Evolutionary conservation across 768 basidiomycete genomes (phyloP).

Genomic region (Chlorophyllum brunneum): DNA sequence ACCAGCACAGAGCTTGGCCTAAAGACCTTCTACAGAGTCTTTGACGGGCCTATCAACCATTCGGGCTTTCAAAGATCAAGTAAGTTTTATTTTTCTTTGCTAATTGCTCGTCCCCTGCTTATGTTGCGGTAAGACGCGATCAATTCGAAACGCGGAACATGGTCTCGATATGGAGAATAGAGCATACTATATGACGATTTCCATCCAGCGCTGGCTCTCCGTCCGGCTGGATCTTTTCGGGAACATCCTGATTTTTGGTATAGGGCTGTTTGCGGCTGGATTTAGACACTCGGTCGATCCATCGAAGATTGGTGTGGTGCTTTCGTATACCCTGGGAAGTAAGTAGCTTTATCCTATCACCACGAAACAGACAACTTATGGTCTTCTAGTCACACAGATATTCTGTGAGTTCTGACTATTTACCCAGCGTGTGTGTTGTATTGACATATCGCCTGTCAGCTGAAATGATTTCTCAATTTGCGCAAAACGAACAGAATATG

Average conservation of each 20-base stretch:
- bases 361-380: not conserved
- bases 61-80: constrained; percentile 55
- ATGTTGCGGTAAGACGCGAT: constrained; percentile 33
- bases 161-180: constrained; percentile 58
- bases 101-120: not conserved
- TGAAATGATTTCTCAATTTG: constrained; percentile 52
- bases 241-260: constrained; percentile 65
- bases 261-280: constrained; percentile 64
- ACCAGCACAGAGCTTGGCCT: not conserved
- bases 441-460: constrained; percentile 27
- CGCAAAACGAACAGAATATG: constrained; percentile 66
- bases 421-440: too few species aligned
- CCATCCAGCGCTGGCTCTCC: constrained; percentile 63
- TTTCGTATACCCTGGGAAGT: constrained; percentile 48
- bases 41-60: constrained; percentile 64
- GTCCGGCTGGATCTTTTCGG: constrained; percentile 64
- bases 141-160: constrained; percentile 45
- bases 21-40: constrained; percentile 37
- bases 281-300: constrained; percentile 40
- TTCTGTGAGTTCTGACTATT: constrained; percentile 32
- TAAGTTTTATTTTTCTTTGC: constrained; percentile 16
- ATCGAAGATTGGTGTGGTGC: constrained; percentile 50
- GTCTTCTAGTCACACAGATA: constrained; percentile 36
- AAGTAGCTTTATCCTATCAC: constrained; percentile 19
- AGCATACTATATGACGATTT: constrained; percentile 61